These are phyloP conservation scores for Pisolithus marmoratus DNA, from an alignment of 768 basidiomycete genomes.

Conservation along the genomic window DNA sequence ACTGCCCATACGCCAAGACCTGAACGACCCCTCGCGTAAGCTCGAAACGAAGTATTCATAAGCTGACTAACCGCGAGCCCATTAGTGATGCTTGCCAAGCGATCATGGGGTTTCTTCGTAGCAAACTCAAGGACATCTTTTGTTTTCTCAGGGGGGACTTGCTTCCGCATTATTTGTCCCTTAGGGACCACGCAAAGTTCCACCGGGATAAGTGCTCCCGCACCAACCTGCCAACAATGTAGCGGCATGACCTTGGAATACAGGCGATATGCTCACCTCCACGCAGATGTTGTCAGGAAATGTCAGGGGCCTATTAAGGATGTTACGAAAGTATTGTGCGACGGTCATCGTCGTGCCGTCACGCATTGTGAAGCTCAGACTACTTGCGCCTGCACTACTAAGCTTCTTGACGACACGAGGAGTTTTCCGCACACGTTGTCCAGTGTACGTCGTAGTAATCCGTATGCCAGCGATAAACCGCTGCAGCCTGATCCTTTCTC, in stretches of 20 bases:
- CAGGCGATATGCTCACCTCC: conserved; percentile 43
- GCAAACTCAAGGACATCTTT: conserved; percentile 60
- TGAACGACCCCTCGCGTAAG: conserved; percentile 13
- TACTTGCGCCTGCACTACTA: conserved; percentile 45
- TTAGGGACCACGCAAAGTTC: conserved; percentile 58
- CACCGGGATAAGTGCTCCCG: conserved; percentile 58
- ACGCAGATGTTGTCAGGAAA: conserved; percentile 63
- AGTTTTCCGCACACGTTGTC: conserved; percentile 32
- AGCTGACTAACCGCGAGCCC: conserved; percentile 43
- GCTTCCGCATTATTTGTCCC: conserved; percentile 70
- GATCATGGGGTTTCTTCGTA: conserved; percentile 54
- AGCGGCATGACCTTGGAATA: conserved; percentile 5
- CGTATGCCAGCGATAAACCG: conserved; percentile 52
- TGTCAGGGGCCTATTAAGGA: conserved; percentile 47
- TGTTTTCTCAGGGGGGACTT: conserved; percentile 63
- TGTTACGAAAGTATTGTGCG: conserved; percentile 53
- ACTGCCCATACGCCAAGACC: conserved; percentile 66
- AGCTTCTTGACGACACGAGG: conserved; percentile 62
- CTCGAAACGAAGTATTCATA: neutral
- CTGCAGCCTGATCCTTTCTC: conserved; percentile 47
- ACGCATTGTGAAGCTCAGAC: conserved; percentile 49
- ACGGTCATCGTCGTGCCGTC: conserved; percentile 54
- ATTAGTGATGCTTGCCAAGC: conserved; percentile 47
- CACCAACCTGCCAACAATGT: conserved; percentile 43
- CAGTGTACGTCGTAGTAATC: conserved; percentile 38